A percentile compares a stretch with the other conserved stretches of the same genome.
Evolutionary conservation across 75 land plant genomes (phyloP).

Genomic region (Sequoia sempervirens): DNA sequence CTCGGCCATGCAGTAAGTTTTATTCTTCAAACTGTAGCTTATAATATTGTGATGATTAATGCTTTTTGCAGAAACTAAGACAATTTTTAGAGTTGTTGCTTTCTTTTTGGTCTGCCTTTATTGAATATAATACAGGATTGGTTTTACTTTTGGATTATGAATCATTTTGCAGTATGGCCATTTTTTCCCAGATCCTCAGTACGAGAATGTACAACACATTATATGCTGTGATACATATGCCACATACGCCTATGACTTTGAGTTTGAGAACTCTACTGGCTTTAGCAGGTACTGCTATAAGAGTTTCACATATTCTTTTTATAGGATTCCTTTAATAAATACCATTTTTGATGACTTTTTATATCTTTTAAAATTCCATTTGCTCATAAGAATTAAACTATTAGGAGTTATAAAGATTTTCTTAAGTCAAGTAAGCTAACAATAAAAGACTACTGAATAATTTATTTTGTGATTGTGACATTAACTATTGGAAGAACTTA

Average conservation of each 20-base stretch:
- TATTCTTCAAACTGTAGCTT: neutral
- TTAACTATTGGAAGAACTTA: neutral
- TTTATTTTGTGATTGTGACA: neutral
- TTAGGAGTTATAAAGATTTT: neutral
- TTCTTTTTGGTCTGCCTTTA: neutral
- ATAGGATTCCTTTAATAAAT: neutral
- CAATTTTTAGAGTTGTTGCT: neutral
- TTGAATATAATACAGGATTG: neutral
- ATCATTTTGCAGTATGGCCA: slow-evolving; percentile 85
- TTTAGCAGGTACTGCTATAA: slow-evolving; percentile 65
- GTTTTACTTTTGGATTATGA: slow-evolving; percentile 1
- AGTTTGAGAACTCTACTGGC: slow-evolving; percentile 58
- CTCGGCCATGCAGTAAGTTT: slow-evolving; percentile 62
- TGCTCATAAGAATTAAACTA: neutral
- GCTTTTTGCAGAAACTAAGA: neutral
- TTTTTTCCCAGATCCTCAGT: slow-evolving; percentile 98
- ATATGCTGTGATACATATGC: slow-evolving; percentile 97
- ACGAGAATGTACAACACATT: slow-evolving; percentile 98
- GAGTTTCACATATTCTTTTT: neutral
- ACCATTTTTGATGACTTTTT: neutral
- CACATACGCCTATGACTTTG: slow-evolving; percentile 97
- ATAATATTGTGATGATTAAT: neutral
- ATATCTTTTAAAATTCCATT: neutral
- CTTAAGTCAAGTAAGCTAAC: neutral
- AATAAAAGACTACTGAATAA: neutral